phyloP scores from a whole-genome alignment of 2,329 filamentous ascomycete species.

The Paraphoma sp. region DNA sequence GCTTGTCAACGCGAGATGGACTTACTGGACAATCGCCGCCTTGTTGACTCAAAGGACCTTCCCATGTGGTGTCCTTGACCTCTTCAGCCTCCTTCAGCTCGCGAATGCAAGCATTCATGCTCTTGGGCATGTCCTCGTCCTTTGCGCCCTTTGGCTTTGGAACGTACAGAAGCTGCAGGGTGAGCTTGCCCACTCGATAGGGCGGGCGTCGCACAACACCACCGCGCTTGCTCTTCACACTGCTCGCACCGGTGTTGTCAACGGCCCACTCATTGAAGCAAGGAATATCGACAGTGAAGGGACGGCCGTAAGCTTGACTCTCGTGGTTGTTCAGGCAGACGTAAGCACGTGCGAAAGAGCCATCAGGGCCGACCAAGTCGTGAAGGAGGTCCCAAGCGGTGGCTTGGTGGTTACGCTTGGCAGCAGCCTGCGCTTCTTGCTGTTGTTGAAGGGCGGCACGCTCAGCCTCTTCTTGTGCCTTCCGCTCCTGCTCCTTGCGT shows the following conservation, averaged over 20 bases:
- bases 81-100: conserved; percentile 92
- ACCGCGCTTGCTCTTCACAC: conserved; percentile 89
- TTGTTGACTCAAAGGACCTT: conserved; percentile 93
- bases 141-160: conserved; percentile 85
- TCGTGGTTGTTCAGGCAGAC: conserved; percentile 95
- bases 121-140: conserved; percentile 99
- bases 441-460: conserved; percentile 61
- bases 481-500: conserved; percentile 89
- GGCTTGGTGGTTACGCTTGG: conserved; percentile 66
- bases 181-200: conserved; percentile 95
- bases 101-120: conserved; percentile 94
- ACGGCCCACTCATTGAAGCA: conserved; percentile 99
- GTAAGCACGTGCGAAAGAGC: conserved; percentile 93
- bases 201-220: conserved; percentile 81
- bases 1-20: conserved; percentile 5
- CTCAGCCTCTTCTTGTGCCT: conserved; percentile 82
- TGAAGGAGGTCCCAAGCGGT: conserved; percentile 87
- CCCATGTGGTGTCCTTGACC: conserved; percentile 77
- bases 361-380: conserved; percentile 85
- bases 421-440: conserved; percentile 46
- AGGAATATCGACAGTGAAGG: conserved; percentile 84
- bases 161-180: conserved; percentile 92
- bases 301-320: conserved; percentile 83
- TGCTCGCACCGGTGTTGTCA: conserved; percentile 80
- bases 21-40: conserved; percentile 96